Base-by-base conservation (phyloP, 768 basidiomycete genomes). In the Crepidotus variabilis region DNA sequence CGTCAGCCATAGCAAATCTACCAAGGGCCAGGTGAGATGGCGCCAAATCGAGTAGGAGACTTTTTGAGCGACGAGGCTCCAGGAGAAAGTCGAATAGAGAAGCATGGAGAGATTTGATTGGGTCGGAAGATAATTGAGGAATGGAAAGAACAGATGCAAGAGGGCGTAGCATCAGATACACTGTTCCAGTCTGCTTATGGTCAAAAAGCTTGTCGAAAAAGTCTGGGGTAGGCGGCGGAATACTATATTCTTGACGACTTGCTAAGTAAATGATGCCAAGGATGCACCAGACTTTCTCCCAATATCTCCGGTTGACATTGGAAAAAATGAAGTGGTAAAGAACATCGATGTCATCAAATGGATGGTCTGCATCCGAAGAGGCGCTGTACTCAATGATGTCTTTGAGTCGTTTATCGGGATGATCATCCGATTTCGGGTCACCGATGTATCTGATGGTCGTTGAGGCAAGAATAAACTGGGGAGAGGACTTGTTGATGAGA, bases 61-160 rank as follows among this genome's bases (percentile, higher is more conserved):
- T 0, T 70, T 74, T 4, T 46, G 39, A 43, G 13, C 39, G 39
- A 20, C 18, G 13, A 5, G 39, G 39, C 5, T 43, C 39, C 2
- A 16, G 39, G 5, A 43, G 18, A 11, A 43, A 43, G 18, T 43
- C 39, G 5, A 14, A 43, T 3, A 43, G 39, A 11, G 39, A 43
- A 5, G 39, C 39, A 11, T 43, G 39, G 13, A 20, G 13, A 3
- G 18, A 16, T 14, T 43, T 20, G 18, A 43, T 43, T 14, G 39
- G 14, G 13, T 5, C 13, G 14, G 39, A 5, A 5, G 13, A 11
- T 20, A 20, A 43, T n/a, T n/a, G n/a, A n/a, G n/a, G n/a, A n/a
- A n/a, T 43, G 3, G 13, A 14, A 43, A 43, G 3, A 5, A 43
- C 5, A 3, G 39, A 43, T 3, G 39, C 39, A 43, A 43, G 39